phyloP scores from a whole-genome alignment of 257 asterid genomes.

The Solanum chilense region DNA sequence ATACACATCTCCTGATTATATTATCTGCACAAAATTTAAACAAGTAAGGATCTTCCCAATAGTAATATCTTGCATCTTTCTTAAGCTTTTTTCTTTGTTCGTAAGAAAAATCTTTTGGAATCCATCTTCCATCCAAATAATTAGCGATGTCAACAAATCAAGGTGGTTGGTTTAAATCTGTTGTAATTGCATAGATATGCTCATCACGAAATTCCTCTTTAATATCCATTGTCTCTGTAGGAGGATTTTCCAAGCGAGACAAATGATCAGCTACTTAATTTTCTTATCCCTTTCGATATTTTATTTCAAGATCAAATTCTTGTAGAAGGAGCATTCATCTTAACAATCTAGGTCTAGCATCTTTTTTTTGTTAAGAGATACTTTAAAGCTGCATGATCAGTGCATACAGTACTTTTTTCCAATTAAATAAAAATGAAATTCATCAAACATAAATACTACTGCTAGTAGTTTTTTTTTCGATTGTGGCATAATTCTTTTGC shows the following conservation, averaged over 20 bases:
- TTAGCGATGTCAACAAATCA: background rate
- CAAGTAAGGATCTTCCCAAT: background rate
- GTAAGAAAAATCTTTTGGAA: background rate
- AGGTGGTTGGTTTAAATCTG: background rate
- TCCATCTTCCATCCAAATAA: background rate
- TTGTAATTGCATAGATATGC: background rate
- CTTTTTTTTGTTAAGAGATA: background rate
- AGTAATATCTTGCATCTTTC: background rate
- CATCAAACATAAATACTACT: background rate
- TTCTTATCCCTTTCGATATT: no score
- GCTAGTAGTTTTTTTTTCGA: no score
- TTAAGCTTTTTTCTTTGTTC: no score
- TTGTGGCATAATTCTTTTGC: background rate
- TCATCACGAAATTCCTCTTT: background rate
- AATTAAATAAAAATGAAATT: no score
- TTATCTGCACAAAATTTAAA: background rate
- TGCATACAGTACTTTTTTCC: no score
- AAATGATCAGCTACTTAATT: background rate
- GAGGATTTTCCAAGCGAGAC: background rate
- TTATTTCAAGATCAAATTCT: background rate
- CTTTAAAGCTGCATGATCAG: background rate
- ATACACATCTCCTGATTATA: background rate
- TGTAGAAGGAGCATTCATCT: background rate
- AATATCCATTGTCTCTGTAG: background rate
- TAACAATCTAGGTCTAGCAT: background rate